A percentile compares a stretch with the other conserved stretches of the same genome.
These are phyloP conservation scores for Pseudocercospora eumusae DNA, from an alignment of 2,329 filamentous ascomycete species.

Conservation along the genomic window DNA sequence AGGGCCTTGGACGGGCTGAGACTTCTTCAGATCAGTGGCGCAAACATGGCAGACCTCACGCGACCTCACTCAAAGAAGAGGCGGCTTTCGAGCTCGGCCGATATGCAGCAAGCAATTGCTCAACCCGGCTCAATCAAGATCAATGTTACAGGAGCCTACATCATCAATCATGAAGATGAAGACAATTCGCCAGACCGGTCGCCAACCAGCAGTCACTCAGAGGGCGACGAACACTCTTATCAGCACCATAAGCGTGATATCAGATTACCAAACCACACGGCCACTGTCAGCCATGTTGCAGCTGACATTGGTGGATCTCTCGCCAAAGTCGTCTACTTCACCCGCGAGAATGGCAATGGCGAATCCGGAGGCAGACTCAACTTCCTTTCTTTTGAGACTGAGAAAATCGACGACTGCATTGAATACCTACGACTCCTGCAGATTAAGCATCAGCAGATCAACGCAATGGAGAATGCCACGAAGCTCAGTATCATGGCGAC, in stretches of 20 bases:
- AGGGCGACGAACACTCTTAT: conserved; percentile 54
- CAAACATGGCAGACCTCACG: conserved; percentile 19
- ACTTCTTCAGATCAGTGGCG: not conserved
- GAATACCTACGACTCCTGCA: conserved; percentile 87
- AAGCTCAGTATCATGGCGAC: conserved; percentile 93
- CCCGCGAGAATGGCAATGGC: conserved; percentile 63
- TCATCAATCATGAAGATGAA: conserved; percentile 74
- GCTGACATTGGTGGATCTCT: conserved; percentile 97
- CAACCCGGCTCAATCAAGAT: conserved; percentile 77
- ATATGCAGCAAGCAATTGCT: conserved; percentile 56
- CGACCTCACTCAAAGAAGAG: conserved; percentile 20
- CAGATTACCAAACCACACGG: conserved; percentile 91
- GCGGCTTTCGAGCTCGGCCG: conserved; percentile 41
- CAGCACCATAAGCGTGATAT: conserved; percentile 86
- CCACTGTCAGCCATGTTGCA: conserved; percentile 93
- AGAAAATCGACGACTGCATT: conserved; percentile 89
- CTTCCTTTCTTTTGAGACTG: conserved; percentile 95
- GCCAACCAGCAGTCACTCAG: conserved; percentile 48
- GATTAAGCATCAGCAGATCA: conserved; percentile 73
- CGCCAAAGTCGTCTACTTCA: conserved; percentile 96
- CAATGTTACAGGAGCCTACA: conserved; percentile 95
- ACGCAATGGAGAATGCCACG: conserved; percentile 34
- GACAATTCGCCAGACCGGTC: conserved; percentile 35
- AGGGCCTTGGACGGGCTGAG: not conserved
- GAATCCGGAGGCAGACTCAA: conserved; percentile 87